Base-by-base conservation (phyloP, 331 rosid species). In the Phaseolus coccineus region DNA sequence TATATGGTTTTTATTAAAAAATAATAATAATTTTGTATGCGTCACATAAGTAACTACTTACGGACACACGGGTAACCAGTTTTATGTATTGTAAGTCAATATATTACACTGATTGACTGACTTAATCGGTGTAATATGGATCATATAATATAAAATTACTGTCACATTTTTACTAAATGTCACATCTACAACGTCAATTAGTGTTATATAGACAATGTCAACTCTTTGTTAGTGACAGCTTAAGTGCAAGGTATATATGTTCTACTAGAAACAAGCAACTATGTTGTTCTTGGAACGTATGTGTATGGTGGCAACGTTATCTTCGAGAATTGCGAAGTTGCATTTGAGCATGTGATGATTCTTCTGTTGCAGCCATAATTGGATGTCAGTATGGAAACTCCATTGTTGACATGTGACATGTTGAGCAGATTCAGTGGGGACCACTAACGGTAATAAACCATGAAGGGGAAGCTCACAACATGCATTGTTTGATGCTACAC, bases 371-470 rank as follows among this genome's bases (percentile, higher is more conserved):
- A 61, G 30, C 3, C 82, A 83, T 78, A n/a, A 78, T 78, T 83
- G 80, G 8, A 50, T 65, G 51, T 35, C 53, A 30, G 75, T 11
- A 82, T 63, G 82, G 70, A 48, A 77, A 62, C 16, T 80, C 46
- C 80, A 28, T 25, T 9, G 44, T 31, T 31, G 50, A 63, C 86
- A 83, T 77, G 83, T 83, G 79, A 73, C 50, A 48, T 65, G 73
- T 73, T 77, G 4, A 40, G 58, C 58, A 77, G 59, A 42, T 47
- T 78, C 40, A 33, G 30, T 42, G 50, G 86, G 86, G 86, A 72
- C 86, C 86, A 78, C 80, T 72, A 65, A 72, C 80, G 67, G 83
- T 65, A 19, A 71, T 82, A 48, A 82, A 69, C 69, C 33, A 69
- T 16, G 58, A n/a, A 55, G 50, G 50, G 44, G 27, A 25, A 39